Evolutionary conservation across 352 stramenopile genomes (phyloP), one percentile per base, ranked within the genome.

Genomic region (Globisporangium carolinianum): DNA sequence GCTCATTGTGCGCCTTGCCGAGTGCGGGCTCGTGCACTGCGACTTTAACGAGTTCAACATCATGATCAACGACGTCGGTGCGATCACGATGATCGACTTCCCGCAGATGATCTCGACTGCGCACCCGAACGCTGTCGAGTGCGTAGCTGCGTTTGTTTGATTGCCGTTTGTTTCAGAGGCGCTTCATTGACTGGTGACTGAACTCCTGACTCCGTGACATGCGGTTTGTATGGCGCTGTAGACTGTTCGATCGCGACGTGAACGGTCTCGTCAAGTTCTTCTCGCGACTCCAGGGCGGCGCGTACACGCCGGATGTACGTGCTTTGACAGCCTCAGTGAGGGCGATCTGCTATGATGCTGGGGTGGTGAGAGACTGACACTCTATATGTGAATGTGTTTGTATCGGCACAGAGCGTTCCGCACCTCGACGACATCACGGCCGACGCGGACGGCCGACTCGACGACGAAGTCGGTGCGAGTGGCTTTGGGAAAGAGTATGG

Each of bases 31-130:
- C 35, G 95, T 99, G 14, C 98, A 99, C 79, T 99, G 98, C 69
- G 98, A 99, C 75, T 98, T 99, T 68, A 99, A 99, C 83, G 98
- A 99, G 78, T 98, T 99, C 77, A 99, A 99, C 76, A 87, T 99
- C 52, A 98, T 99, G 89, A 94, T 99, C 32, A 89, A 97, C 72
- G 79, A 95, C 50, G 68, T 74, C 43, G 78, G 88, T 54, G 87
- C 96, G 69, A 89, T 99, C 15, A 99, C 97, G 14, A 96, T 99
- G 71, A 99, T 99, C 76, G 98, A 99, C 87, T 99, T 99, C 72
- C 98, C 98, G 11, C 98, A 99, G 81, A 99, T 99, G 97, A 97
- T 99, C 53, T 98, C 91, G 8, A 99, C 94, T 2, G 91, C 84
- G 32, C 98, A 99, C 73, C 86, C 91, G 6, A 99, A 99, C 75